phyloP scores from a whole-genome alignment of 2,329 filamentous ascomycete genomes.

The Reticulascus tulasneorum region DNA sequence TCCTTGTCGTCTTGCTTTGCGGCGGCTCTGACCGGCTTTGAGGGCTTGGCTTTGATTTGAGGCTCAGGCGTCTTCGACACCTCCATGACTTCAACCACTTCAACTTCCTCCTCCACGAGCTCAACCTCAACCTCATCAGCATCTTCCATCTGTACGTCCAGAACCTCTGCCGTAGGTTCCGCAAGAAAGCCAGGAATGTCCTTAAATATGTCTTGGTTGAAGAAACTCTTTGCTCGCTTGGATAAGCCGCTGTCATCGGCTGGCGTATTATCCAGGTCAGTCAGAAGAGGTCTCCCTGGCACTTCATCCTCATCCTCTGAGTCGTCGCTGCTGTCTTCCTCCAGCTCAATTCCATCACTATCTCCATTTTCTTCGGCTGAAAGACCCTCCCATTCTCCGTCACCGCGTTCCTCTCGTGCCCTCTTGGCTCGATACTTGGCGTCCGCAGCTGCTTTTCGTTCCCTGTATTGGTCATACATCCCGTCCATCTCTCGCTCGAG shows the following conservation, averaged over 20 bases:
- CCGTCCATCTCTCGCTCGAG: constrained; percentile 82
- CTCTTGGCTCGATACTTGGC: constrained; percentile 90
- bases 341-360: constrained; percentile 49
- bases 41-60: constrained; percentile 18
- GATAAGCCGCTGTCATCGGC: constrained; percentile 62
- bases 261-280: constrained; percentile 36
- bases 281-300: constrained; percentile 25
- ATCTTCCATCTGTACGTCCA: constrained; percentile 20
- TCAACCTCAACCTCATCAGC: constrained; percentile 32
- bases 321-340: constrained; percentile 47
- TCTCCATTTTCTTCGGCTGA: constrained; percentile 64
- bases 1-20: constrained; percentile 4
- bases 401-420: constrained; percentile 72
- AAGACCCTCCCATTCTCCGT: constrained; percentile 90
- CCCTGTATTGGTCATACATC: constrained; percentile 83
- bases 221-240: constrained; percentile 81
- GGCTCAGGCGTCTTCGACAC: constrained; percentile 17
- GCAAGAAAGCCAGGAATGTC: constrained; percentile 67
- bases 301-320: constrained; percentile 28
- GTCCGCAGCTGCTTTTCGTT: constrained; percentile 73
- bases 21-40: constrained; percentile 28
- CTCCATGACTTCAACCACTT: constrained; percentile 18
- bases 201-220: constrained; percentile 92
- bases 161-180: constrained; percentile 33
- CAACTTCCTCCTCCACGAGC: constrained; percentile 25